A percentile compares a stretch with the other conserved stretches of the same genome.
phyloP scores from a whole-genome alignment of 2,329 filamentous ascomycete species.

The Xylariaceae sp. region DNA sequence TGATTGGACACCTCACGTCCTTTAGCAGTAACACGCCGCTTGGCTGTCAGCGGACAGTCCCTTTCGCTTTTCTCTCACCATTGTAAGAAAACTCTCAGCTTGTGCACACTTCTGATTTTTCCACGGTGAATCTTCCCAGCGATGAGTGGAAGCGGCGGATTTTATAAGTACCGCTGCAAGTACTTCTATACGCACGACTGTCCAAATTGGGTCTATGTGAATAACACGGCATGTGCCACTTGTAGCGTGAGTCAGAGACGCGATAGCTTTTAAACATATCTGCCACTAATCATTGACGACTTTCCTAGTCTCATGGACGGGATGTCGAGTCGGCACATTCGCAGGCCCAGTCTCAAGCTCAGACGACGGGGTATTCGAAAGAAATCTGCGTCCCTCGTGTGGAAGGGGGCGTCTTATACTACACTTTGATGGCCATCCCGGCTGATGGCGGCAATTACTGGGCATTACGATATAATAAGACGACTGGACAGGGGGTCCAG shows the following conservation, averaged over 20 bases:
- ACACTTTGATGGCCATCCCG: constrained; percentile 42
- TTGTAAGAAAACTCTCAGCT: background rate
- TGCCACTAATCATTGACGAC: constrained; percentile 11
- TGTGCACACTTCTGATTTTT: background rate
- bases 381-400: constrained; percentile 45
- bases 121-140: background rate
- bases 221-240: constrained; percentile 45
- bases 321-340: constrained; percentile 36
- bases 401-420: constrained; percentile 43
- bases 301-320: constrained; percentile 44
- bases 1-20: constrained; percentile 19
- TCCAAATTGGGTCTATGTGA: constrained; percentile 52
- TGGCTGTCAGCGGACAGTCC: constrained; percentile 30
- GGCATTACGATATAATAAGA: constrained; percentile 32
- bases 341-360: constrained; percentile 21
- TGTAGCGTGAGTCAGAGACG: constrained; percentile 42
- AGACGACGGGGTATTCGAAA: constrained; percentile 30
- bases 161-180: constrained; percentile 54
- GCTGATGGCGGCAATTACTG: constrained; percentile 37
- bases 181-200: constrained; percentile 51
- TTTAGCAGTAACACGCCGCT: constrained; percentile 23
- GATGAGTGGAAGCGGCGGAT: constrained; percentile 42
- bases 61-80: constrained; percentile 1
- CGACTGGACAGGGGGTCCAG: constrained; percentile 22
- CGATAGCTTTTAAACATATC: background rate